These are phyloP conservation scores for Podaxis carcinomalis DNA, from an alignment of 768 basidiomycete species.

Conservation along the genomic window DNA sequence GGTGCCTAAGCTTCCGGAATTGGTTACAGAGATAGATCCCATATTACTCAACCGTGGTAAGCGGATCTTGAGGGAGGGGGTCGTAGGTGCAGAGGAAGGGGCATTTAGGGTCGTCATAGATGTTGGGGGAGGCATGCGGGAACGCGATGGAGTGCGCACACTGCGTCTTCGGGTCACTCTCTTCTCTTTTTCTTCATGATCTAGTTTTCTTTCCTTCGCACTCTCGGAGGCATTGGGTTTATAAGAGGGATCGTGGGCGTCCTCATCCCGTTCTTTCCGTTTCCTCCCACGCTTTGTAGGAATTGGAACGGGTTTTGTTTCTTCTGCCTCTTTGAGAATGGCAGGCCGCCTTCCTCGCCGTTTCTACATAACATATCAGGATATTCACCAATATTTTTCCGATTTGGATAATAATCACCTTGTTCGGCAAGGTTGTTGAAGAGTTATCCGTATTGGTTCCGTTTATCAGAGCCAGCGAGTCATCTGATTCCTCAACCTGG, in stretches of 20 bases:
- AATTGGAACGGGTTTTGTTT: conserved; percentile 10
- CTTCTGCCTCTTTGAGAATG: conserved; percentile 25
- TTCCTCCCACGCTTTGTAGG: conserved; percentile 34
- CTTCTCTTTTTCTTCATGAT: conserved; percentile 21
- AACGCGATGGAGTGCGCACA: conserved; percentile 28
- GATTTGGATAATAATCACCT: conserved; percentile 18
- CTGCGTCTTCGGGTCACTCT: conserved; percentile 22
- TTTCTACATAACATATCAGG: conserved; percentile 14
- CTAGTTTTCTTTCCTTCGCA: conserved; percentile 18
- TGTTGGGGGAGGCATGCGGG: conserved; percentile 1
- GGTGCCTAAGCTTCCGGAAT: conserved; percentile 20
- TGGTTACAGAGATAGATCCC: conserved; percentile 18
- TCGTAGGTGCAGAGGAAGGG: conserved; percentile 20
- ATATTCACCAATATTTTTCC: not conserved
- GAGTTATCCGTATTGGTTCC: conserved; percentile 12
- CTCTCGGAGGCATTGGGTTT: conserved; percentile 2
- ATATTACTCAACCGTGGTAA: conserved; percentile 41
- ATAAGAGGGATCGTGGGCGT: conserved; percentile 14
- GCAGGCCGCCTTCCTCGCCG: conserved; percentile 8
- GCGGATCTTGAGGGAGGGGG: conserved; percentile 53
- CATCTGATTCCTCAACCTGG: conserved; percentile 36
- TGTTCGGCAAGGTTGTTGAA: conserved; percentile 17
- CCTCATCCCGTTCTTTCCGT: conserved; percentile 42
- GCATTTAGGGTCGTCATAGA: conserved; percentile 22
- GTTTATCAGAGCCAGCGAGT: conserved; percentile 9